These are phyloP conservation scores for Candida nonsorbophila DNA, from an alignment of 805 yeast genomes.

Conservation along the genomic window DNA sequence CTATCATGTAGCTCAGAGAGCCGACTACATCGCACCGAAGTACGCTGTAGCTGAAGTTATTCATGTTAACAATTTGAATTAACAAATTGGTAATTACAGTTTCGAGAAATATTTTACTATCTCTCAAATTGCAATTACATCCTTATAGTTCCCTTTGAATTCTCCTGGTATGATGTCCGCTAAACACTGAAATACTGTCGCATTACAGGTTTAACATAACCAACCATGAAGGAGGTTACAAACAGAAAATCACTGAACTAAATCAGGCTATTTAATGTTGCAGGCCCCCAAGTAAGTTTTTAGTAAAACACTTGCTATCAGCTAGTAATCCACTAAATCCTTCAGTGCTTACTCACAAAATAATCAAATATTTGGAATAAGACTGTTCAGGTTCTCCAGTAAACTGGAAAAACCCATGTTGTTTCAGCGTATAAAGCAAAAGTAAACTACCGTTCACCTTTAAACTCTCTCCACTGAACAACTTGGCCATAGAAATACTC, in stretches of 20 bases:
- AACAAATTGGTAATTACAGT: too few species aligned
- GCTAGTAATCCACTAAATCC: slow-evolving; percentile 24
- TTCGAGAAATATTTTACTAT: too few species aligned
- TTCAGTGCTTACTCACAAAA: slow-evolving; percentile 25
- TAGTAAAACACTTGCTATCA: slow-evolving; percentile 6
- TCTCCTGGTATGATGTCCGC: slow-evolving; percentile 3
- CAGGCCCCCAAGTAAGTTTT: slow-evolving; percentile 7
- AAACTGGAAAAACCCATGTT: slow-evolving; percentile 21
- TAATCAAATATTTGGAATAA: slow-evolving; percentile 23
- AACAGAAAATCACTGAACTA: slow-evolving; percentile 5
- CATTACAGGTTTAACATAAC: slow-evolving; percentile 18
- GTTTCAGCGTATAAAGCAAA: slow-evolving; percentile 21
- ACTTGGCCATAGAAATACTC: slow-evolving; percentile 18
- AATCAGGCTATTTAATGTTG: slow-evolving; percentile 3
- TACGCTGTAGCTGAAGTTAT: slow-evolving; percentile 1
- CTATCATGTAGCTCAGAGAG: neutral
- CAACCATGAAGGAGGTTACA: slow-evolving; percentile 25
- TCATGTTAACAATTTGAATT: slow-evolving; percentile 1
- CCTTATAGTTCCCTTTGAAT: slow-evolving; percentile 4
- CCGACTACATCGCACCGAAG: neutral
- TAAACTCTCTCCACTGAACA: slow-evolving; percentile 25
- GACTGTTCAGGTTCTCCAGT: slow-evolving; percentile 31
- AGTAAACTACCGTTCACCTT: slow-evolving; percentile 22
- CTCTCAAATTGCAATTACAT: slow-evolving; percentile 1
- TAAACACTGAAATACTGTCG: too few species aligned